These are phyloP conservation scores for Porphyrellus cyaneotinctus DNA, from an alignment of 768 basidiomycete species.

Conservation along the genomic window DNA sequence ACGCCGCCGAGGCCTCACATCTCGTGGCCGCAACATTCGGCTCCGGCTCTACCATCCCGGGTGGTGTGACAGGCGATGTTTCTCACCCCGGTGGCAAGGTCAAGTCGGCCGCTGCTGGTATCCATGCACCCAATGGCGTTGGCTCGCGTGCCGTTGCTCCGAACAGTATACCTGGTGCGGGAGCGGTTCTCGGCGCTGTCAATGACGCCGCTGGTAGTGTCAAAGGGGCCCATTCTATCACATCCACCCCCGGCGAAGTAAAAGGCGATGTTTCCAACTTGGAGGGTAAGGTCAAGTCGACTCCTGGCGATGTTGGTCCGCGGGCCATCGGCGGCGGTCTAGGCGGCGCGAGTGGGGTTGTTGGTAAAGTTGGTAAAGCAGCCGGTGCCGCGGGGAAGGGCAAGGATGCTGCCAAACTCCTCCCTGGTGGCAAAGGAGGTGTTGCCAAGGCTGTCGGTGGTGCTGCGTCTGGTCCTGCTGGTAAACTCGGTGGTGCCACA, in stretches of 20 bases:
- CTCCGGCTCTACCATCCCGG: too few species aligned
- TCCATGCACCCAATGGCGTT: too few species aligned
- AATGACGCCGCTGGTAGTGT: too few species aligned
- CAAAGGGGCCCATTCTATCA: neutral
- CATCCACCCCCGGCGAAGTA: neutral
- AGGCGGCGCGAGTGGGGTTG: neutral
- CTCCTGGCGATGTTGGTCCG: neutral
- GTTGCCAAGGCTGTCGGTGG: neutral
- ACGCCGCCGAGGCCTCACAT: too few species aligned
- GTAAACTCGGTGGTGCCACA: neutral
- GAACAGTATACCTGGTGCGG: too few species aligned
- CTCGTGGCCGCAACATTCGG: too few species aligned
- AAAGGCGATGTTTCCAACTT: neutral
- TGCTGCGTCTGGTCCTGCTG: too few species aligned
- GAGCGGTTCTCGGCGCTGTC: too few species aligned
- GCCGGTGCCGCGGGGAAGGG: neutral
- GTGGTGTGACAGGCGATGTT: rapidly evolving
- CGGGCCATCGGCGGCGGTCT: too few species aligned
- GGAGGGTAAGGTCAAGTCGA: neutral
- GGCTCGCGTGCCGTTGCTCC: too few species aligned
- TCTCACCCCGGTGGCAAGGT: neutral
- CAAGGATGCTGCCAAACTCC: neutral
- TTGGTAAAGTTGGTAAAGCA: neutral
- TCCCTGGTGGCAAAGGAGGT: too few species aligned
- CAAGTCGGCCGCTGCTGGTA: too few species aligned